Evolutionary conservation across 139 green algal species (phyloP).

Genomic region (Microglena sp.): DNA sequence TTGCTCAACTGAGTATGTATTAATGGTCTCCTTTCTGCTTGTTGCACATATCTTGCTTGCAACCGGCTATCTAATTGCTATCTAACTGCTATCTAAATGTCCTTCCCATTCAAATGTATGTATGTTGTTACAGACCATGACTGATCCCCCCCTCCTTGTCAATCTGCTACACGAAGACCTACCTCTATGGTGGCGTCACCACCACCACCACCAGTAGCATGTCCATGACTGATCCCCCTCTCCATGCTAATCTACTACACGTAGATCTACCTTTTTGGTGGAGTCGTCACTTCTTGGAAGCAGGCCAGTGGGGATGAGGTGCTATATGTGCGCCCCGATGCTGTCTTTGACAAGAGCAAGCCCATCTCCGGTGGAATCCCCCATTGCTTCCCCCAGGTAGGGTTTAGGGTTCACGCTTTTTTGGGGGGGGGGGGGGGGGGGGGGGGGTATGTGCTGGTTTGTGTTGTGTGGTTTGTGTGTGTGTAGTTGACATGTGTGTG

Average conservation of each 20-base stretch:
- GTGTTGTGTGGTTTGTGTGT: too few relatives aligned
- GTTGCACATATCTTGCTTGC: background rate
- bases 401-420: too few relatives aligned
- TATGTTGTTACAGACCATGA: too few relatives aligned
- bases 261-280: constrained; percentile 86
- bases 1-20: constrained; percentile 8
- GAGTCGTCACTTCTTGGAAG: constrained; percentile 79
- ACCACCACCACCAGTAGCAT: background rate
- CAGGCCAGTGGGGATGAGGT: constrained; percentile 79
- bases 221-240: background rate
- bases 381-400: constrained; percentile 89
- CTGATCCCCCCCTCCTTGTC: constrained; percentile 2
- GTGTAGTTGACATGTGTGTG: too few relatives aligned
- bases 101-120: background rate
- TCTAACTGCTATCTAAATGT: background rate
- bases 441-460: too few relatives aligned
- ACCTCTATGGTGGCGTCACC: background rate
- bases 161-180: background rate
- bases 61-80: background rate
- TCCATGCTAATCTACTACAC: background rate
- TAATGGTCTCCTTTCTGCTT: constrained; percentile 5
- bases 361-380: constrained; percentile 86
- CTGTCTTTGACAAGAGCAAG: constrained; percentile 89
- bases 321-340: constrained; percentile 90
- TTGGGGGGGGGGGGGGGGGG: too few relatives aligned